Evolutionary conservation across 306 rosid genomes (phyloP), one percentile per base, ranked within the genome.

Genomic region (Prunus padus): DNA sequence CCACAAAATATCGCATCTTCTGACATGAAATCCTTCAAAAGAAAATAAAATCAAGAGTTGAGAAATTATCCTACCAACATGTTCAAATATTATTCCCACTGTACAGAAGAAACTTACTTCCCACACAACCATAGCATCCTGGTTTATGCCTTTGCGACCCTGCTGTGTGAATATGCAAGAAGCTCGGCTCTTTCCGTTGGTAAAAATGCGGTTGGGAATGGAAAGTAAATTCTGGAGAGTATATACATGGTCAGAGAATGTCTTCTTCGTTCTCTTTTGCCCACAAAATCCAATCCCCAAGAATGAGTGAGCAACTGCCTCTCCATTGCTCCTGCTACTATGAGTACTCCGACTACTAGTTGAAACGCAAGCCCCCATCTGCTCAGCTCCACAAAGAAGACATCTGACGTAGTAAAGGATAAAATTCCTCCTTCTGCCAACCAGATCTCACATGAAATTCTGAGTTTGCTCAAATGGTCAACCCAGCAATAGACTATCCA

Each of bases 101-200:
- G 56, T 49, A 11, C 71, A 64, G 52, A 69, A 76, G 37, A 61
- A 73, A 88, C 97, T 78, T 83, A 95, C 99, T 86, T 96, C 99
- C 99, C 99, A 96, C 25, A 92, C 98, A 80, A 96, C 73, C 99
- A 96, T 96, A 74, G 99, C 96, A 78, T 96, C 99, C 85, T 96
- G 99, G 83, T 96, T 96, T 77, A 92, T 79, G 67, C 99, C 99
- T 82, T 96, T 96, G 2, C 92, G 91, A 28, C 99, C 99, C 77
- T 92, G 97, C 86, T 96, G 97, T 0, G 97, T 92, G 77, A 89
- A 96, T 80, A 92, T 74, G 83, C 98, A 95, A 20, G 98, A 87
- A 68, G 86, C 77, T 6, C 85, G 86, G 69, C 93, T 92, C 86
- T 90, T 95, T 71, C 98, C 98, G 68, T 95, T 95, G 51, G 81